phyloP scores from a whole-genome alignment of 148 eudicot genomes.

The Nepenthes gracilis region DNA sequence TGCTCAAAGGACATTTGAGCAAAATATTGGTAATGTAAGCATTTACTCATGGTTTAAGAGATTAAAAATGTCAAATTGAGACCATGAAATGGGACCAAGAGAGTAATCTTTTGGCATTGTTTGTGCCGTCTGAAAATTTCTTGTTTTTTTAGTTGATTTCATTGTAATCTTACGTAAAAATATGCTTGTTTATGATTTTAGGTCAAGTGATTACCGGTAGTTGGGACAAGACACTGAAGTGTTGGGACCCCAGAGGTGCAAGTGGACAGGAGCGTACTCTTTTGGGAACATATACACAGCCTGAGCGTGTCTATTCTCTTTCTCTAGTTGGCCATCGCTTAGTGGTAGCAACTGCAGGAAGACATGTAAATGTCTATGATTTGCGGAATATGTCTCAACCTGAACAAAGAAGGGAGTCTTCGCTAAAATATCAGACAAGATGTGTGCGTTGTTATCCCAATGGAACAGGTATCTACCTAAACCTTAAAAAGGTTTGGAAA shows the following conservation, averaged over 20 bases:
- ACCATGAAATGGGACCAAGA: too few relatives aligned
- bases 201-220: constrained; percentile 97
- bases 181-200: constrained; percentile 11
- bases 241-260: constrained; percentile 99
- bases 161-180: background rate
- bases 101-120: too few relatives aligned
- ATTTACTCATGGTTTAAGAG: too few relatives aligned
- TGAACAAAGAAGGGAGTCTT: constrained; percentile 90
- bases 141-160: background rate
- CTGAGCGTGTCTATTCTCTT: constrained; percentile 92
- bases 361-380: constrained; percentile 94
- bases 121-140: background rate
- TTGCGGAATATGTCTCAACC: constrained; percentile 95
- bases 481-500: background rate
- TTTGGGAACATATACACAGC: constrained; percentile 85
- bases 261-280: constrained; percentile 81
- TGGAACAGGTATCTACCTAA: constrained; percentile 51
- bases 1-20: too few relatives aligned
- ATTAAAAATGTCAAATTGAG: too few relatives aligned
- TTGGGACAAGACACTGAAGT: constrained; percentile 95
- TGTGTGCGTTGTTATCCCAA: constrained; percentile 94
- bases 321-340: constrained; percentile 80
- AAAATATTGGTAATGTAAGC: too few relatives aligned
- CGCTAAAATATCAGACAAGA: constrained; percentile 91
- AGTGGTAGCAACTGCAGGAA: constrained; percentile 92